phyloP scores from a whole-genome alignment of 2,329 filamentous ascomycete species.

The Periglandula ipomoeae region DNA sequence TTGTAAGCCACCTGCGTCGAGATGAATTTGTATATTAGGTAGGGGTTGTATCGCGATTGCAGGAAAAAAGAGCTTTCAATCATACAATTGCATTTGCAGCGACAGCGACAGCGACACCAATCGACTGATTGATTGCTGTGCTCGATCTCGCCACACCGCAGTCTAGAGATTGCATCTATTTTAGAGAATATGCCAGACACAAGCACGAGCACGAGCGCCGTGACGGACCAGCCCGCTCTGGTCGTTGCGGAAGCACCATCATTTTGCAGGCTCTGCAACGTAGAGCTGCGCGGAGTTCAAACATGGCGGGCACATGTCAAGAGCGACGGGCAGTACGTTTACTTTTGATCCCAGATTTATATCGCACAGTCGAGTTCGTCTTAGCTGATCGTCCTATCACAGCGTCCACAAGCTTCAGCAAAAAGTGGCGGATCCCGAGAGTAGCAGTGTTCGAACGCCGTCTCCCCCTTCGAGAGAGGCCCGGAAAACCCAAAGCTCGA shows the following conservation, averaged over 20 bases:
- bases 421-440: conserved; percentile 13
- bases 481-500: background rate
- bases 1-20: background rate
- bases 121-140: too few species aligned
- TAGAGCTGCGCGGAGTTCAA: conserved; percentile 10
- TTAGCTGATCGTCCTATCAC: background rate
- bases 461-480: too few species aligned
- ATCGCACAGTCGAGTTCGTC: background rate
- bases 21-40: background rate
- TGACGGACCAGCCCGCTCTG: background rate
- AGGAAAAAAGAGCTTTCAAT: background rate
- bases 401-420: conserved; percentile 17
- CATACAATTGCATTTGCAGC: background rate
- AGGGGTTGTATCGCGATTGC: background rate
- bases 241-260: background rate
- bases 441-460: conserved; percentile 8
- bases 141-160: background rate
- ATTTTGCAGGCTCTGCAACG: conserved; percentile 13
- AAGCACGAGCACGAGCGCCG: background rate
- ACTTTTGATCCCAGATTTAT: too few species aligned
- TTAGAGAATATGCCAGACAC: background rate
- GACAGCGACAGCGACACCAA: background rate
- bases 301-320: conserved; percentile 16
- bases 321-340: conserved; percentile 15
- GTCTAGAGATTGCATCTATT: background rate